phyloP scores from a whole-genome alignment of 2,329 filamentous ascomycete species.

The Aspergillus fischeri region DNA sequence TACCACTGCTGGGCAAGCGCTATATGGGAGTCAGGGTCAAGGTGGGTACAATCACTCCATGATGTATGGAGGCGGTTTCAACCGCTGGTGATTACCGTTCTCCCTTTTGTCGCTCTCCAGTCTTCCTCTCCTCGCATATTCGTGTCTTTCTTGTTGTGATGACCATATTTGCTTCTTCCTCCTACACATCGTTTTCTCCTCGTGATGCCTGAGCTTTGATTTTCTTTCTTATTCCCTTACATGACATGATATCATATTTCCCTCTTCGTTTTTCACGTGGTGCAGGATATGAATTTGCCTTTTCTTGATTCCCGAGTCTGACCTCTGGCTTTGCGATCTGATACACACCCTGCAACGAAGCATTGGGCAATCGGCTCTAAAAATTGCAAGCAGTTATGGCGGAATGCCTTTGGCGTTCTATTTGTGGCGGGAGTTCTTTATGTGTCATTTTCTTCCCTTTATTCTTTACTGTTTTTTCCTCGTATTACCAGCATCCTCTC shows the following conservation, averaged over 20 bases:
- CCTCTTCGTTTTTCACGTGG: conserved; percentile 14
- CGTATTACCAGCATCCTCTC: conserved; percentile 6
- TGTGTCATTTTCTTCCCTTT: conserved; percentile 12
- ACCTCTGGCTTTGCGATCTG: conserved; percentile 21
- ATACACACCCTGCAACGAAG: conserved; percentile 24
- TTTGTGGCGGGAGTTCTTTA: conserved; percentile 23
- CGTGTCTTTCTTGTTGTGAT: conserved; percentile 15
- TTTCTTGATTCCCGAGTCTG: conserved; percentile 17
- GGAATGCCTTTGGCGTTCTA: conserved; percentile 33
- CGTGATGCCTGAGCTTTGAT: conserved; percentile 4
- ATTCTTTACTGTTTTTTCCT: conserved; percentile 14
- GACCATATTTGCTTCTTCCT: conserved; percentile 20
- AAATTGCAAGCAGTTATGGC: conserved; percentile 28
- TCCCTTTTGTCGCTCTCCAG: conserved; percentile 8
- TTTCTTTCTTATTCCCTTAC: conserved; percentile 20
- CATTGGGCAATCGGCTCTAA: conserved; percentile 33
- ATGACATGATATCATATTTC: conserved; percentile 33
- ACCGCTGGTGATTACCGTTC: conserved; percentile 58
- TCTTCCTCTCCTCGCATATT: conserved; percentile 4
- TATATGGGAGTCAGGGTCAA: conserved; percentile 82
- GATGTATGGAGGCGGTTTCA: conserved; percentile 71
- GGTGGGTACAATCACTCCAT: conserved; percentile 85
- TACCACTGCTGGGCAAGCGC: conserved; percentile 69
- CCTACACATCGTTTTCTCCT: conserved; percentile 14
- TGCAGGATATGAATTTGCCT: conserved; percentile 20